phyloP scores from a whole-genome alignment of 2,329 filamentous ascomycete genomes.

The Pseudogymnoascus sp. region DNA sequence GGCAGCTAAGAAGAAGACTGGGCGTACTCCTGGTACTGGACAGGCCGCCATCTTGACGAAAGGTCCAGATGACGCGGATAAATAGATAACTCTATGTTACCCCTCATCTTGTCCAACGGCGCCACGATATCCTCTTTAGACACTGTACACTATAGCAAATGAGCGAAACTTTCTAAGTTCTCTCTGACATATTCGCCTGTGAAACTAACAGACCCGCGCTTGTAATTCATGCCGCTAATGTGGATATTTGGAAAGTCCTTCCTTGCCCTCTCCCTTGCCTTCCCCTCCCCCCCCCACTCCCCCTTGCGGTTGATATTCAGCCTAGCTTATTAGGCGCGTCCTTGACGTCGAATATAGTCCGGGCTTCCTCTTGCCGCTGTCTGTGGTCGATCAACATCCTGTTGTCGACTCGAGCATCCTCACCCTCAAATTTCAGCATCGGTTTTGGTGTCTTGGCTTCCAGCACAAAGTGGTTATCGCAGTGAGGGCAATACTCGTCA shows the following conservation, averaged over 20 bases:
- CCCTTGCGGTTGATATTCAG: conserved; percentile 34
- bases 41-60: conserved; percentile 65
- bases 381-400: conserved; percentile 92
- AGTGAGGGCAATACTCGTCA: conserved; percentile 98
- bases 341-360: conserved; percentile 68
- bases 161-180: conserved; percentile 18
- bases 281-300: neutral
- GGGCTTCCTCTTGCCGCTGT: conserved; percentile 46
- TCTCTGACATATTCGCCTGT: conserved; percentile 12
- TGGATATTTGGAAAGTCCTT: conserved; percentile 8
- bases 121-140: conserved; percentile 17
- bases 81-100: conserved; percentile 14
- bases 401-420: conserved; percentile 76
- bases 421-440: conserved; percentile 77
- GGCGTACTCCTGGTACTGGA: conserved; percentile 60
- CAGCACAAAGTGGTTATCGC: conserved; percentile 96
- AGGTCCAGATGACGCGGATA: conserved; percentile 36
- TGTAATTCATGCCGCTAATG: conserved; percentile 6
- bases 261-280: conserved; percentile 16
- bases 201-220: conserved; percentile 10
- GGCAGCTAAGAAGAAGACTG: conserved; percentile 80
- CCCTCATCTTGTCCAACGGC: conserved; percentile 2
- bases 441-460: conserved; percentile 81
- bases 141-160: conserved; percentile 28
- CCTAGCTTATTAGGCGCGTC: conserved; percentile 68